Evolutionary conservation across 1,139 yeast genomes (phyloP), one percentile per base, ranked within the genome.

Genomic region (Lizanozyma gosingica): DNA sequence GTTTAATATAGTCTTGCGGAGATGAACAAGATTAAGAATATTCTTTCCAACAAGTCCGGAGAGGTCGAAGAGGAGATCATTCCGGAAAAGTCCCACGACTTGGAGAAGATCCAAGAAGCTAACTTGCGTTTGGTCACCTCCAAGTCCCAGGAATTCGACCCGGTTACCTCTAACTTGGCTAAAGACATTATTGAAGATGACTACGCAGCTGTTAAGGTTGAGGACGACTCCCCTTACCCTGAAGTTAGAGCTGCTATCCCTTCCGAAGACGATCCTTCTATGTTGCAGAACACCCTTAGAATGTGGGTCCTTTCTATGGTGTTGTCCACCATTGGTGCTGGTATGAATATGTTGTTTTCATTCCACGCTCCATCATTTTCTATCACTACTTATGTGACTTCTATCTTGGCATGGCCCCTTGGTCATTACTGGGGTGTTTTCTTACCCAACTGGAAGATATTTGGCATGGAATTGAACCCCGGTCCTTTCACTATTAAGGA

Each of bases 221-320:
- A 66, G 51, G 71, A 76, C 50, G 80, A 80, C 52, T 76, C 82
- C 16, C 81, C 83, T 6, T 78, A 76, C 53, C 78, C 84, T 0
- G 86, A 80, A 54, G 87, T 80, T 35, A 68, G 86, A 52, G 83
- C 84, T 4, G 71, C 84, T 3, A 84, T 80, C 34, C 83, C 84
- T 2, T 71, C 79, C 33, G 60, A 66, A 18, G 86, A 80, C 53
- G 81, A 79, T 53, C 65, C 70, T 2, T 45, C 62, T 1, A 50
- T 77, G 32, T 80, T 79, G 1, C 83, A 78, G 51, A 76, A 73
- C 50, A 80, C 86, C 18, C 51, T 78, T 39, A 67, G 87, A 55
- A 73, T 75, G 69, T 80, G 85, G 85, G 59, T 67, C 11, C 40
- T 63, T 37, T 75, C 76, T 29, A 56, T 73, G 40, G 52, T 78